Evolutionary conservation across 192 early-diverging fungal species (phyloP), one percentile per base, ranked within the genome.

Genomic region (Coemansia aciculifera): DNA sequence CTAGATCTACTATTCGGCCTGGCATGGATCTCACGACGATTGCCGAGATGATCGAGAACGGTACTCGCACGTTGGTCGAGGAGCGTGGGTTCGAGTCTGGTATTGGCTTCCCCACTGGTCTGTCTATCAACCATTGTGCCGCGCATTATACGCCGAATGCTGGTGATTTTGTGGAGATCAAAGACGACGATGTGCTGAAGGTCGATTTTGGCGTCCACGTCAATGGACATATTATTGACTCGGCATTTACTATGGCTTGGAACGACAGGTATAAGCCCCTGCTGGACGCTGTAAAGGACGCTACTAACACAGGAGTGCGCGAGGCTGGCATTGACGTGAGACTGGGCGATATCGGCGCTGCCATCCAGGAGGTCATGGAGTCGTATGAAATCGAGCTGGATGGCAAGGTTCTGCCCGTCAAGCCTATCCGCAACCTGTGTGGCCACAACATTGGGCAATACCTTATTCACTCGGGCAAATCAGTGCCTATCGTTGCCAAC

Each of bases 71-170:
- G 17, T 81, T 98, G 51, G 84, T 97, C 32, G 90, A 96, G 73
- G 96, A 85, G n/a, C 88, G 90, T 29, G 95, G 94, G 2, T 69
- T 96, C 32, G 90, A 91, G 68, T 75, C 92, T 5, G 83, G 95
- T 3, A 94, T 98, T 63, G 97, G 93, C 9, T 99, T 99, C 77
- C 97, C 97, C 12, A 98, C 95, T 5, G 97, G 97, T 23, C 85
- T 87, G 60, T 98, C 95, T 1, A 67, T 98, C 31, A 98, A 99
- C 74, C 88, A 98, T 70, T 92, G 92, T 66, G 97, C 97, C 9
- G 97, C 97, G 11, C 97, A 99, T 70, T 99, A 91, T 68, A 98
- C 97, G 24, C 97, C 97, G 2, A 99, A 98, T 72, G 87, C 92
- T n/a, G 96, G 97, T 8, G 96, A 99, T 68, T 91, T 88, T 63